Evolutionary conservation across 371 early-diverging fungal species (phyloP), one percentile per base, ranked within the genome.

Genomic region (Apophysomyces sp.): DNA sequence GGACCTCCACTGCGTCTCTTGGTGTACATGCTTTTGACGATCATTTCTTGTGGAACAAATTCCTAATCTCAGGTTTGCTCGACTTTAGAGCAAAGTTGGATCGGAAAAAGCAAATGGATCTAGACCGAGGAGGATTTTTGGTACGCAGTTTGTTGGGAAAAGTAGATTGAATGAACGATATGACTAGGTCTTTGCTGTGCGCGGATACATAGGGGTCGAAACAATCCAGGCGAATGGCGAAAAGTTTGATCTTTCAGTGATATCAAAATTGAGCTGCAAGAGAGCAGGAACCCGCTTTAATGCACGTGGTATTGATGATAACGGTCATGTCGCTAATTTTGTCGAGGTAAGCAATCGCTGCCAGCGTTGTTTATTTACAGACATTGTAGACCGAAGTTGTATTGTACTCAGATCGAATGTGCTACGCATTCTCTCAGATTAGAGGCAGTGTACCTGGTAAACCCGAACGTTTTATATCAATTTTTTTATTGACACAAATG

Each of bases 241-340:
- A 31, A 71, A 62, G 31, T 74, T 72, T 9, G 84, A 85, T 21
- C 60, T 96, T 29, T 86, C 90, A 2, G 76, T 99, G 26, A 88
- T 99, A 36, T 97, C 98, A 21, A 86, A 99, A 60, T 80, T 98
- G 60, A 93, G 95, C 66, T 94, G 94, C 69, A 89, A 92, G 71
- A 87, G 98, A 55, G 94, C 96, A n/a, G 95, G 95, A 2, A 96
- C 98, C 31, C 88, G 99, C 54, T 99, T 92, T 72, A 91, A 93
- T 69, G 89, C 97, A 0, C 86, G 99, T 57, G 99, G 99, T 7
- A 88, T 98, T 26, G 95, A 99, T 69, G 96, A 97, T 64, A 89
- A 91, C 63, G 99, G 99, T 18, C 84, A 96, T 73, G 96, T 94
- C 7, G 95, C 99, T 15, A 99, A 99, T 76, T 97, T 93, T 77